Evolutionary conservation across 2,329 filamentous ascomycete genomes (phyloP), one percentile per base, ranked within the genome.

Genomic region (Grosmannia huntii): DNA sequence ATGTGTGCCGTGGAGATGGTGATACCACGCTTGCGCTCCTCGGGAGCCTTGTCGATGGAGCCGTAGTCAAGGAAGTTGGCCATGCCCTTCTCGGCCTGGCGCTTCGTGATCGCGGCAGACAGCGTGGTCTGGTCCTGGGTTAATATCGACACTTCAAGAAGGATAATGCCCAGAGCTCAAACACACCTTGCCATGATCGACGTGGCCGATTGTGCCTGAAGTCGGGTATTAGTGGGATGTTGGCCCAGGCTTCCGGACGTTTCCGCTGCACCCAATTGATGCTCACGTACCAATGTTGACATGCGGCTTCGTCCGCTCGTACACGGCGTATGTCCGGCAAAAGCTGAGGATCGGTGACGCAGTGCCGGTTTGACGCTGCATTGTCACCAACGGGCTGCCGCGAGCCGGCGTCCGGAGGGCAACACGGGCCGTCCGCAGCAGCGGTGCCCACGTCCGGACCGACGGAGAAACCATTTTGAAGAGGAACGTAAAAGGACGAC

Each of bases 11-110:
- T 95, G 60, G 94, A 91, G 72, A 99, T 99, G 72, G 94, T 99
- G 77, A 99, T 99, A 86, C 94, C 94, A 83, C 94, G 92, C 83
- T 97, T 97, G 71, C 94, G 88, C 83, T 99, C 94, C 77, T 99
- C 94, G 65, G 94, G 94, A 58, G 94, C 94, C 80, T 97, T 99
- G 80, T 99, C 94, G 72, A 99, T 99, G 70, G 94, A 79, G 72
- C 89, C 90, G 81, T 99, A 99, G 59, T 97, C 94, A 71, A 97
- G 86, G 80, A 94, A 99, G 77, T 77, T 90, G 71, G 94, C 94
- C 68, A 89, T 79, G 63, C 94, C 92, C 80, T 96, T 96, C 70
- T 92, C 88, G 66, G 94, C 84, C 76, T 97, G 94, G 72, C 92
- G 84, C 81, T 99, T 99, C 69, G 94, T 99, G 78, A 99, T 99